Conservation (phyloP, 2,329 filamentous ascomycete species). For the Botrytis byssoidea region DNA sequence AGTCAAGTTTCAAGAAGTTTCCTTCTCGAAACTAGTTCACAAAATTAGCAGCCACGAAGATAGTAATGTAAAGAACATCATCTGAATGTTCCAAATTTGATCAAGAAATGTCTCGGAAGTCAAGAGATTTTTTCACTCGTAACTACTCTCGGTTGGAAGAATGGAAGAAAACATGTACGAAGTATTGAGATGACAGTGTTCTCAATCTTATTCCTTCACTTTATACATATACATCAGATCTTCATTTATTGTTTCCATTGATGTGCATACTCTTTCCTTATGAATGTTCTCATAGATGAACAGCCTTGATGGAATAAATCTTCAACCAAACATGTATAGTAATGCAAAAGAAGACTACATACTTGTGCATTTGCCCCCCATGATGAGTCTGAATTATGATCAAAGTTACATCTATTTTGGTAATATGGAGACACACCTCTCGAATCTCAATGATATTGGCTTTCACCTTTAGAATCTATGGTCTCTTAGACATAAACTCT, state of each 20-base stretch:
- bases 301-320: too few relatives aligned
- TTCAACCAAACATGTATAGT: neutral
- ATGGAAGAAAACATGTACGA: neutral
- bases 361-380: too few relatives aligned
- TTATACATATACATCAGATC: neutral
- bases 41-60: neutral
- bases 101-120: neutral
- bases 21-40: neutral
- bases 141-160: too few relatives aligned
- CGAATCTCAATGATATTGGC: neutral
- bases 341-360: neutral
- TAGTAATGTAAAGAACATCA: neutral
- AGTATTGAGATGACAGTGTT: neutral
- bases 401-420: accelerated
- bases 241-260: neutral
- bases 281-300: neutral
- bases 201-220: too few relatives aligned
- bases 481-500: neutral
- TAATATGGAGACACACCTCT: neutral
- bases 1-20: too few relatives aligned
- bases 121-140: accelerated
- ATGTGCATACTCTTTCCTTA: accelerated
- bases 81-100: neutral
- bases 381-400: neutral
- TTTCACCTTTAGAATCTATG: neutral